A percentile compares a stretch with the other conserved stretches of the same genome.
Conservation (phyloP, 2,329 filamentous ascomycete species). For the Colletotrichum somersetense region DNA sequence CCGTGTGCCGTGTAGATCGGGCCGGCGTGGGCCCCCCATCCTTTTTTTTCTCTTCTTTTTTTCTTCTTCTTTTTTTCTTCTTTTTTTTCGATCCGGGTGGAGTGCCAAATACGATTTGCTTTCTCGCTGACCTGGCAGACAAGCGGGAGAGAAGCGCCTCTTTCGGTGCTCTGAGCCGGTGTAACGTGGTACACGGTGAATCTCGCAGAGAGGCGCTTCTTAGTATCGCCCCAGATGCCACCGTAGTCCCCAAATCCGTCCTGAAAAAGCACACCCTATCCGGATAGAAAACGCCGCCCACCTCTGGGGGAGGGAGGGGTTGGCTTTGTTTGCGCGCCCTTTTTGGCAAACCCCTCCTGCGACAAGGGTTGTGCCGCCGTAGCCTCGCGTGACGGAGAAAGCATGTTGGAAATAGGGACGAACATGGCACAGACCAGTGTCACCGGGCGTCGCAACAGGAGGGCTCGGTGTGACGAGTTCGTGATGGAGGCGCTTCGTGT, state of each 20-base stretch:
- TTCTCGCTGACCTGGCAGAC: too few species aligned
- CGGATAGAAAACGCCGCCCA: not conserved
- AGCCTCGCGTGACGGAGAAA: not conserved
- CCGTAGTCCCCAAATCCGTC: not conserved
- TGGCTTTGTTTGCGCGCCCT: not conserved
- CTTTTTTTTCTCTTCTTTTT: too few species aligned
- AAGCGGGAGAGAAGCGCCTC: not conserved
- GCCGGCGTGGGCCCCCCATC: not conserved
- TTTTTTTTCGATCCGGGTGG: too few species aligned
- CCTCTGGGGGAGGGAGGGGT: not conserved
- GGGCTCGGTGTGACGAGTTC: slow-evolving; percentile 35
- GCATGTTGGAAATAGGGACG: not conserved
- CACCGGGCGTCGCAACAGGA: not conserved
- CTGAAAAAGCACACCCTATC: not conserved
- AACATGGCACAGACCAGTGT: not conserved
- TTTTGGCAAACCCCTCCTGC: not conserved
- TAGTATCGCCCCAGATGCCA: not conserved
- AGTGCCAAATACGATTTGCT: too few species aligned
- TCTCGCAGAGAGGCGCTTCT: not conserved
- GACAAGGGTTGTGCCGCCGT: not conserved
- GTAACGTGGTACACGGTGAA: not conserved
- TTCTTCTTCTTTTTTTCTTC: too few species aligned
- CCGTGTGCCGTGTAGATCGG: not conserved
- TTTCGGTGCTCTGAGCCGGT: not conserved
- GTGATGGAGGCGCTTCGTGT: slow-evolving; percentile 25